These are phyloP conservation scores for Melaleuca alternifolia DNA, from an alignment of 345 rosid genomes.

Conservation along the genomic window DNA sequence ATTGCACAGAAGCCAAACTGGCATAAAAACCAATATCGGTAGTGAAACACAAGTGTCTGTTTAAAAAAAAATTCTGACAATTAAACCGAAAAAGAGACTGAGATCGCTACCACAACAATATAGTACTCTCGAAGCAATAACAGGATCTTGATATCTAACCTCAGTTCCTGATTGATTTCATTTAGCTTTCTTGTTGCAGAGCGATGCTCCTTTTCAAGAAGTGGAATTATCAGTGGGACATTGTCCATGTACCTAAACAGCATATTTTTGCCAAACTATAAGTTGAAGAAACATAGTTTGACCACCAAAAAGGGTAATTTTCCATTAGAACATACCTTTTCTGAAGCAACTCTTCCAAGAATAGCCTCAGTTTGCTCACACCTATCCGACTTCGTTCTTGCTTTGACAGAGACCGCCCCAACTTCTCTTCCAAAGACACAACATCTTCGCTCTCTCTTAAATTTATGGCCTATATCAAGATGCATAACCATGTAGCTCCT, in stretches of 20 bases:
- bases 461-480: conserved; percentile 43
- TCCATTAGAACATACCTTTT: conserved; percentile 37
- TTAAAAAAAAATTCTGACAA: not conserved
- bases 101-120: not conserved
- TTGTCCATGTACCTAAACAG: conserved; percentile 73
- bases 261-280: conserved; percentile 3
- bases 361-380: conserved; percentile 72
- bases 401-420: conserved; percentile 62
- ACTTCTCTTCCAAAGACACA: conserved; percentile 64
- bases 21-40: not conserved
- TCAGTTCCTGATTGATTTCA: conserved; percentile 73
- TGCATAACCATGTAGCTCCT: not conserved
- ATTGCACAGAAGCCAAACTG: not conserved
- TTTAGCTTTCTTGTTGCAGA: conserved; percentile 51
- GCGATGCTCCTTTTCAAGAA: conserved; percentile 81
- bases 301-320: not conserved
- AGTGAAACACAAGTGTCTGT: not conserved
- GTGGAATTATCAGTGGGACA: conserved; percentile 83
- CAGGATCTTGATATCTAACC: conserved; percentile 28
- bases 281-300: not conserved
- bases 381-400: conserved; percentile 84
- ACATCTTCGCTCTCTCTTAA: conserved; percentile 69
- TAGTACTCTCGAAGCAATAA: not conserved
- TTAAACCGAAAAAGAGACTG: not conserved
- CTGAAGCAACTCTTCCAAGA: conserved; percentile 80